Evolutionary conservation across 179 eudicot genomes (phyloP).

Genomic region (Beta macrorhiza): DNA sequence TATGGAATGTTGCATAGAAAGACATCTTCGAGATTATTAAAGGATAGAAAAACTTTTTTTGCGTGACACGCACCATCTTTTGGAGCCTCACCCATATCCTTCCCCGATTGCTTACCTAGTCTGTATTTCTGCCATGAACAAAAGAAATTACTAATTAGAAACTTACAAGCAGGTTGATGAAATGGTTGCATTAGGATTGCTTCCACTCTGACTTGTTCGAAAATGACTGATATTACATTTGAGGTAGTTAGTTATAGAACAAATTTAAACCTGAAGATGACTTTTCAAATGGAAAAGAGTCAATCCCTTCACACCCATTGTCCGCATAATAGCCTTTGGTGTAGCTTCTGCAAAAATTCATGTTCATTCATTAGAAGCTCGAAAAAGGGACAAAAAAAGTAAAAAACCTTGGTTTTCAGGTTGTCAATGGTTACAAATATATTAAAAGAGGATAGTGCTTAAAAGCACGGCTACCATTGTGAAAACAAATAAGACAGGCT

Average conservation of each 20-base stretch:
- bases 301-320: constrained; percentile 82
- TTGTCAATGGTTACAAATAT: not conserved
- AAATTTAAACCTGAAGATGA: constrained; percentile 68
- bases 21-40: constrained; percentile 13
- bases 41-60: constrained; percentile 15
- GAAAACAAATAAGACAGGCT: not conserved
- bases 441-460: too few relatives aligned
- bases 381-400: not conserved
- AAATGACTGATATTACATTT: not conserved
- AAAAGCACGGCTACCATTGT: not conserved
- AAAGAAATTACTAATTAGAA: constrained; percentile 19
- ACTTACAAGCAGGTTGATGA: constrained; percentile 6
- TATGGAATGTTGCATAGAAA: not conserved
- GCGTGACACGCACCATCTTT: constrained; percentile 64
- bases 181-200: not conserved
- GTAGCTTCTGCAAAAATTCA: constrained; percentile 63
- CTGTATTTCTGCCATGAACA: constrained; percentile 70
- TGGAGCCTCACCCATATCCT: constrained; percentile 64
- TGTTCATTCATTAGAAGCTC: constrained; percentile 26
- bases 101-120: constrained; percentile 83
- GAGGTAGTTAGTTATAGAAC: not conserved
- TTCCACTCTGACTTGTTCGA: not conserved
- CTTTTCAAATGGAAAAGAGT: constrained; percentile 82
- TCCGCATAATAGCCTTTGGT: constrained; percentile 76
- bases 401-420: not conserved